Percentiles rank a stretch among this genome's conserved stretches.
Evolutionary conservation across 2,329 filamentous ascomycete genomes (phyloP).

Genomic region (Aspergillus sp.): DNA sequence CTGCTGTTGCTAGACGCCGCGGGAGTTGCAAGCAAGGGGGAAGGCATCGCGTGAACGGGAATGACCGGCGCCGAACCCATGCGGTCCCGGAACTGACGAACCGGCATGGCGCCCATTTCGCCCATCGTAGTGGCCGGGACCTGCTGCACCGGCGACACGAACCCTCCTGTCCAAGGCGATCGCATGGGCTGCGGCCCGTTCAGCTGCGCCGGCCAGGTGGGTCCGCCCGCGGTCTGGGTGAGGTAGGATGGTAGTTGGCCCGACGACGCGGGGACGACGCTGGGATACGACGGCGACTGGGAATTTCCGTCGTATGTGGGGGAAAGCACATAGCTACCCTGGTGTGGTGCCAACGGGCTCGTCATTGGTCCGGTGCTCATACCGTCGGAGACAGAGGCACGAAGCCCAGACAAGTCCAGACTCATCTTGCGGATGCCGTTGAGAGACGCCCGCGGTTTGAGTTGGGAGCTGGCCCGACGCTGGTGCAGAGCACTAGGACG

Average conservation of each 20-base stretch:
- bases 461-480: slow-evolving; percentile 27
- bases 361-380: slow-evolving; percentile 26
- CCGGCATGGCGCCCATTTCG: slow-evolving; percentile 20
- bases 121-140: slow-evolving; percentile 20
- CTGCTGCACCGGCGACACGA: slow-evolving; percentile 27
- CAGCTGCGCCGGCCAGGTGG: slow-evolving; percentile 15
- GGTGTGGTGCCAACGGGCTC: slow-evolving; percentile 29
- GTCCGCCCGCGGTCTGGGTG: slow-evolving; percentile 16
- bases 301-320: slow-evolving; percentile 27
- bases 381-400: slow-evolving; percentile 30
- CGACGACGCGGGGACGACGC: slow-evolving; percentile 20
- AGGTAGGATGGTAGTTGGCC: slow-evolving; percentile 34
- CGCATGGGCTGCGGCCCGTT: slow-evolving; percentile 13
- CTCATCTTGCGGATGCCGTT: slow-evolving; percentile 39
- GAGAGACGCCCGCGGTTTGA: slow-evolving; percentile 30
- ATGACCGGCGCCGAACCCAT: slow-evolving; percentile 38
- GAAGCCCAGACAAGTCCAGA: slow-evolving; percentile 35
- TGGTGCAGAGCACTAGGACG: slow-evolving; percentile 27
- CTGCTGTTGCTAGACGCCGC: neutral
- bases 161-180: slow-evolving; percentile 26
- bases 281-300: slow-evolving; percentile 29
- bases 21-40: slow-evolving; percentile 7
- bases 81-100: slow-evolving; percentile 35
- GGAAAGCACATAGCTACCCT: slow-evolving; percentile 28
- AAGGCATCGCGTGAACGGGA: slow-evolving; percentile 25